Percentiles rank a stretch among this genome's conserved stretches.
Evolutionary conservation across 306 rosid species (phyloP).

Genomic region (Quercus bicolor): DNA sequence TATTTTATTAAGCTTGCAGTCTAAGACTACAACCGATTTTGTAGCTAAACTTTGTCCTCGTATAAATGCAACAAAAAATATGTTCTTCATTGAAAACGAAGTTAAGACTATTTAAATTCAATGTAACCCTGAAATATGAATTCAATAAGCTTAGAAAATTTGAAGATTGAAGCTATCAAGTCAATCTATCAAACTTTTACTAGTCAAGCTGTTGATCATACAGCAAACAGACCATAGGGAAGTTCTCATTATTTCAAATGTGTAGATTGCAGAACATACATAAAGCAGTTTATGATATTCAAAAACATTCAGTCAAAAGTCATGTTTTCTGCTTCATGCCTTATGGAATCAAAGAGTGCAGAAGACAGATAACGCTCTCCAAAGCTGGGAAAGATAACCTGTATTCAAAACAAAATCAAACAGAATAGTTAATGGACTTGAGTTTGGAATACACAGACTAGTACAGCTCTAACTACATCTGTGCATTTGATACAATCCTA

Average conservation of each 20-base stretch:
- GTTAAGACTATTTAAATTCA: no score
- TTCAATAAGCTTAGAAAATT: no score
- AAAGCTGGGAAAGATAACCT: constrained; percentile 59
- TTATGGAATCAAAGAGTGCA: constrained; percentile 48
- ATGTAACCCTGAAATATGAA: no score
- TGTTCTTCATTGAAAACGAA: no score
- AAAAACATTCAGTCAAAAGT: constrained; percentile 23
- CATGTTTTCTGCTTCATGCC: constrained; percentile 63
- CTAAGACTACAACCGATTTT: no score
- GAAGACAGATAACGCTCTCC: constrained; percentile 69
- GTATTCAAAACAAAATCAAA: not conserved
- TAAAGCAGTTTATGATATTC: not conserved
- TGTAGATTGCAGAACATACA: not conserved
- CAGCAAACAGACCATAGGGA: not conserved
- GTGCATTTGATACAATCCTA: no score
- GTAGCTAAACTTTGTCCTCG: no score
- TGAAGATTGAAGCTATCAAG: no score
- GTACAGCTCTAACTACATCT: no score
- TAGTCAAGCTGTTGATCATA: not conserved
- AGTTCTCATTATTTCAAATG: not conserved
- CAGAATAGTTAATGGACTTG: not conserved
- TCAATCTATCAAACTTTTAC: not conserved
- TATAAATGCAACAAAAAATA: no score
- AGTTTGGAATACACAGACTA: not conserved
- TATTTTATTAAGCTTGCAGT: no score